Conservation (phyloP, 495 filamentous ascomycete genomes). For the Aspergillus heteromorphus region DNA sequence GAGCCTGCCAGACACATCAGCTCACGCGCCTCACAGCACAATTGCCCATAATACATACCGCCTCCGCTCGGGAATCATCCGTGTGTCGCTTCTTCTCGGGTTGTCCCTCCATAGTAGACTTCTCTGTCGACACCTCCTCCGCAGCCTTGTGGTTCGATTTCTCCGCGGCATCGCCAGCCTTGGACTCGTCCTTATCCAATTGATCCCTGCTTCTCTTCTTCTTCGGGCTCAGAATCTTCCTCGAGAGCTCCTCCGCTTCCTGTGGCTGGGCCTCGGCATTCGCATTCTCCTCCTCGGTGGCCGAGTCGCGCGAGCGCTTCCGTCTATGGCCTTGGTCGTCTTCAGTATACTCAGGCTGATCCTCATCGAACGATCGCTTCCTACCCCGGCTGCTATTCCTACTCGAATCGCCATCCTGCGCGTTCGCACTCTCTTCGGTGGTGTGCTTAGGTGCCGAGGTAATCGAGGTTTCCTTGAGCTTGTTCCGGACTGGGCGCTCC, state of each 20-base stretch:
- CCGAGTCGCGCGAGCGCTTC: conserved; percentile 45
- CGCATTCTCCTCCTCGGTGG: conserved; percentile 10
- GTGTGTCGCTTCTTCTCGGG: conserved; percentile 45
- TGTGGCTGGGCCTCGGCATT: not conserved
- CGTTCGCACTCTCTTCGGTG: not conserved
- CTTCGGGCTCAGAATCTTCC: conserved; percentile 29
- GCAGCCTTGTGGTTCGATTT: conserved; percentile 18
- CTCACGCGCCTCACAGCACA: not conserved
- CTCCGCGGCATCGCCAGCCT: conserved; percentile 12
- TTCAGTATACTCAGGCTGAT: conserved; percentile 26
- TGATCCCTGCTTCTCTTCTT: conserved; percentile 53
- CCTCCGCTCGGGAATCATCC: conserved; percentile 37
- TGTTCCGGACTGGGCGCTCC: conserved; percentile 55
- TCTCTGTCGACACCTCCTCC: conserved; percentile 12
- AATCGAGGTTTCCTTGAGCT: conserved; percentile 58
- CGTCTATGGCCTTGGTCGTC: conserved; percentile 27
- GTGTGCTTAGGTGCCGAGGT: conserved; percentile 27
- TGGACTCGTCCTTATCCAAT: conserved; percentile 37
- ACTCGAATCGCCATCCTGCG: conserved; percentile 13
- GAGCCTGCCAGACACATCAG: conserved; percentile 25
- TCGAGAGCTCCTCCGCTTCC: not conserved
- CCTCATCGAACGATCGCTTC: conserved; percentile 55
- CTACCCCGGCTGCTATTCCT: conserved; percentile 35
- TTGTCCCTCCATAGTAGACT: conserved; percentile 23
- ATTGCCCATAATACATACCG: conserved; percentile 11